Conservation (phyloP, 2,329 filamentous ascomycete genomes). For the Colletotrichum sp. region DNA sequence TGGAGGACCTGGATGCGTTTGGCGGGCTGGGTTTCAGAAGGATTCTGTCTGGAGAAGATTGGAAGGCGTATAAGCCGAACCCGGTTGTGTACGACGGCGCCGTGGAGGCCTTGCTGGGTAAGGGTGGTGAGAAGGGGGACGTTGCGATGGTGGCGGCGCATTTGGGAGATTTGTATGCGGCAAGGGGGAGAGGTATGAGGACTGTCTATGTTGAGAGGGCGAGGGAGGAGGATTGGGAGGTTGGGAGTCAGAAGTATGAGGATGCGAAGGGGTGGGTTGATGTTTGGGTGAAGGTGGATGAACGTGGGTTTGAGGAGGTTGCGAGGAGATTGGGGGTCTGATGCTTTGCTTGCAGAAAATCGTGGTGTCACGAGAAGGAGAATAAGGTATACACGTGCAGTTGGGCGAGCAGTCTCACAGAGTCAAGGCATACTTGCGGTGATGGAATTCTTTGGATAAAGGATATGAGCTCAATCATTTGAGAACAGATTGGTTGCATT, state of each 20-base stretch:
- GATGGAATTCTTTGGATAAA: not conserved
- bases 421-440: not conserved
- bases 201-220: conserved; percentile 77
- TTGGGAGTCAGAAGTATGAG: conserved; percentile 54
- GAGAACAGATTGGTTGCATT: not conserved
- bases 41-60: conserved; percentile 72
- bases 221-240: conserved; percentile 67
- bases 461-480: not conserved
- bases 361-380: not conserved
- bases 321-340: conserved; percentile 27
- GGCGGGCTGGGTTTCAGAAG: conserved; percentile 66
- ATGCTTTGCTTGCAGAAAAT: not conserved
- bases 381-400: not conserved
- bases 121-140: conserved; percentile 58
- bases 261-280: conserved; percentile 52
- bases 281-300: conserved; percentile 38
- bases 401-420: not conserved
- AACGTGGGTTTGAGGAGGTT: conserved; percentile 35
- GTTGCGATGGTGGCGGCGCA: conserved; percentile 83
- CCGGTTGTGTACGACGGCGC: conserved; percentile 73
- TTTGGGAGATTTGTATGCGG: conserved; percentile 70
- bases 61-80: conserved; percentile 77
- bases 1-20: conserved; percentile 66
- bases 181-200: conserved; percentile 66
- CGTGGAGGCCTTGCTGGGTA: conserved; percentile 51